Percentiles rank a stretch among this genome's conserved stretches.
Conservation (phyloP, 202 grass and related monocot species). For the Miscanthus sacchariflorus region DNA sequence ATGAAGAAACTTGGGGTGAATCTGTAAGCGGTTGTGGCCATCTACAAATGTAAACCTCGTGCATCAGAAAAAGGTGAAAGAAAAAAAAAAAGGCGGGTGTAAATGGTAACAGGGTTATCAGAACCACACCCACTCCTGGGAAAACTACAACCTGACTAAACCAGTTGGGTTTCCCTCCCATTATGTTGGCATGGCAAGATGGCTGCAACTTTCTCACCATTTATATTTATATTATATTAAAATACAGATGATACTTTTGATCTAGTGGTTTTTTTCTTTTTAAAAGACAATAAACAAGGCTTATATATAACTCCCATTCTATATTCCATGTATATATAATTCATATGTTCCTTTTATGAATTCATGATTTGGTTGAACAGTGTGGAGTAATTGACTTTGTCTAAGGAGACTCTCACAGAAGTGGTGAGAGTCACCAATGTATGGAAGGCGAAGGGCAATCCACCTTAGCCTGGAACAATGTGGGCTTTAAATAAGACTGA, state of each 20-base stretch:
- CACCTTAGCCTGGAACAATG: background rate
- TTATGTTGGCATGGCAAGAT: constrained; percentile 28
- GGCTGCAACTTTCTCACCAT: background rate
- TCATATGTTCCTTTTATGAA: background rate
- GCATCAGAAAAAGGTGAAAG: constrained; percentile 32
- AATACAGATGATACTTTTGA: background rate
- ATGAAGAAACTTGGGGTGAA: constrained; percentile 92
- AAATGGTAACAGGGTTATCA: constrained; percentile 16
- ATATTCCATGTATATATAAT: background rate
- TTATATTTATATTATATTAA: background rate
- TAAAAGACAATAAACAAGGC: background rate
- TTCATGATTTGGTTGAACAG: background rate
- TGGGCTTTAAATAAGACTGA: background rate
- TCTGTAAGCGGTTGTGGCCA: constrained; percentile 57
- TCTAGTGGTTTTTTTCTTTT: background rate
- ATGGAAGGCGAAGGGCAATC: background rate
- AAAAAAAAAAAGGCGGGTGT: background rate
- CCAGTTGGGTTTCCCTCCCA: background rate
- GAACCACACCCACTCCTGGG: background rate
- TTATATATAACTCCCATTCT: background rate
- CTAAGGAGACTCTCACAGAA: background rate
- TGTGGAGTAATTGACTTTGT: too few relatives aligned
- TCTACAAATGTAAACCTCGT: constrained; percentile 40
- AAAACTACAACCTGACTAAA: constrained; percentile 21
- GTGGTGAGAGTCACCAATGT: background rate